phyloP scores from a whole-genome alignment of 73 alveolate genomes.

The Tetrahymena malaccensis region DNA sequence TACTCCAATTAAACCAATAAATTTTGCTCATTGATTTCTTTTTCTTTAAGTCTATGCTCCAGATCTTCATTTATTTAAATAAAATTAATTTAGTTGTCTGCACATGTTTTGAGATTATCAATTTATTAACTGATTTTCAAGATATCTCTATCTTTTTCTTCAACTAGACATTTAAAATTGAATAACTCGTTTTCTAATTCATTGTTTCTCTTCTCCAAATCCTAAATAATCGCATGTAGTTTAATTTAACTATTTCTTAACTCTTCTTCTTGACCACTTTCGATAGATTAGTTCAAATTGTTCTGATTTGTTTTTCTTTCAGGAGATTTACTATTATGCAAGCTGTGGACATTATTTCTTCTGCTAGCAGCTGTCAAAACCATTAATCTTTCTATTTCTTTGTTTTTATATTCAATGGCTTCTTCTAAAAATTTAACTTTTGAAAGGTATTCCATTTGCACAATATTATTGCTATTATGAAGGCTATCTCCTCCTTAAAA shows the following conservation, averaged over 20 bases:
- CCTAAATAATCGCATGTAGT: neutral
- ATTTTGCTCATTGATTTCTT: neutral
- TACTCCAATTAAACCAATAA: neutral
- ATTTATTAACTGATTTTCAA: neutral
- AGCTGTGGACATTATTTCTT: neutral
- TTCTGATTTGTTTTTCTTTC: neutral
- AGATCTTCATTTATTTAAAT: neutral
- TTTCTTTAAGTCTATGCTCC: neutral
- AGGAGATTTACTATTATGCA: neutral
- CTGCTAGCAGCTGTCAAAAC: neutral
- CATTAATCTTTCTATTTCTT: neutral
- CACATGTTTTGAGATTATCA: neutral
- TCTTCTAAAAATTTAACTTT: neutral
- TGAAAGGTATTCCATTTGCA: neutral
- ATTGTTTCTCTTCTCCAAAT: neutral
- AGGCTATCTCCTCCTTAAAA: neutral
- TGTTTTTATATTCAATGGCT: neutral
- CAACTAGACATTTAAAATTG: neutral
- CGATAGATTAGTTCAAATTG: neutral
- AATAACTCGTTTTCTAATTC: neutral
- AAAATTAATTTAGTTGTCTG: neutral
- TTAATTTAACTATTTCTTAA: neutral
- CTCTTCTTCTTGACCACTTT: neutral
- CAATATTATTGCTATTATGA: neutral
- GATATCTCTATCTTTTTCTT: neutral